Evolutionary conservation across 140 eudicot species (phyloP).

Genomic region (Erigeron philadelphicus): DNA sequence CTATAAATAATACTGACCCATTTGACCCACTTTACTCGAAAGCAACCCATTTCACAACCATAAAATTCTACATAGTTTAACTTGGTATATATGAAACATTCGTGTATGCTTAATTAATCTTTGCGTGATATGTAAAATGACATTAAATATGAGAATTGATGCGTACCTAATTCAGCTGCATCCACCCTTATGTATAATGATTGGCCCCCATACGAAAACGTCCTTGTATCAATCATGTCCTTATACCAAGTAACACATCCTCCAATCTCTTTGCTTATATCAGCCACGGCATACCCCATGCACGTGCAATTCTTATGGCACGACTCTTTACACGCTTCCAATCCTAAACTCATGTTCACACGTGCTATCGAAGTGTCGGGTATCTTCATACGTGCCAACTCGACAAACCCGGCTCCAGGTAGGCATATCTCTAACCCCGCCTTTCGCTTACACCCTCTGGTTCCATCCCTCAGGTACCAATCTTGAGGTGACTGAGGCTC

Average conservation of each 20-base stretch:
- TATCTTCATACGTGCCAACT: conserved; percentile 35
- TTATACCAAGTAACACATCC: conserved; percentile 52
- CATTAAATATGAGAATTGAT: conserved; percentile 22
- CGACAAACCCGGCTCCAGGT: conserved; percentile 38
- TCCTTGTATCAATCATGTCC: conserved; percentile 36
- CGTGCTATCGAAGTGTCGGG: conserved; percentile 41
- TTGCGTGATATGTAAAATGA: no score
- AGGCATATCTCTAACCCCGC: conserved; percentile 21
- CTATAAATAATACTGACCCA: no score
- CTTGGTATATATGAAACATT: no score
- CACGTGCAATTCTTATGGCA: conserved; percentile 49
- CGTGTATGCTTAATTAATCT: no score
- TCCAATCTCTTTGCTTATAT: conserved; percentile 31
- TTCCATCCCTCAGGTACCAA: conserved; percentile 46
- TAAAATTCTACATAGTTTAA: no score
- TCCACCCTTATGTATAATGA: conserved; percentile 44
- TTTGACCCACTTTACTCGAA: no score
- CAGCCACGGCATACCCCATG: conserved; percentile 38
- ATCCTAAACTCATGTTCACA: conserved; percentile 33
- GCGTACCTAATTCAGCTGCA: conserved; percentile 42
- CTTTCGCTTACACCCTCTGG: conserved; percentile 42
- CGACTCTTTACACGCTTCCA: conserved; percentile 37
- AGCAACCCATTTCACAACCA: no score
- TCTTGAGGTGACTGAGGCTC: conserved; percentile 41
- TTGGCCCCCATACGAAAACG: conserved; percentile 38